phyloP scores from a whole-genome alignment of 2,329 filamentous ascomycete genomes.

The Penicillium sp. region DNA sequence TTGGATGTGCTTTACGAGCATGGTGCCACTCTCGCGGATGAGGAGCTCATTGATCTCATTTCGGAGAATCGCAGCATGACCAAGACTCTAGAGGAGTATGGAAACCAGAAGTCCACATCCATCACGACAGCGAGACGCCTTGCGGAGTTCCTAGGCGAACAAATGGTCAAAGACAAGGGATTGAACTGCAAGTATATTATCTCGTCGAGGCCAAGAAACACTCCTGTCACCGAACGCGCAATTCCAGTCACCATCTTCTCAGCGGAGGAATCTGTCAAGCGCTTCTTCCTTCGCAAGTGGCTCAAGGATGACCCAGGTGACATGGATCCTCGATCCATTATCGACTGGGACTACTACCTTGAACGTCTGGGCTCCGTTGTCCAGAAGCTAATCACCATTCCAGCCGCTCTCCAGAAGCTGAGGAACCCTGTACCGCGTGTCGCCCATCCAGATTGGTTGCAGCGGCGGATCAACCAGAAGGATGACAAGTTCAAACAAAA shows the following conservation, averaged over 20 bases:
- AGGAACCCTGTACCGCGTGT: conserved; percentile 91
- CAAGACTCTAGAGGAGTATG: conserved; percentile 95
- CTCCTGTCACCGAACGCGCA: conserved; percentile 89
- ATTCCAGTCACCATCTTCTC: conserved; percentile 97
- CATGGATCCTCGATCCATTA: conserved; percentile 80
- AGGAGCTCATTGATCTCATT: conserved; percentile 98
- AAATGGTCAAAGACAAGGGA: conserved; percentile 99
- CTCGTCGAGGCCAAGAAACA: conserved; percentile 74
- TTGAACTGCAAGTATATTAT: conserved; percentile 99
- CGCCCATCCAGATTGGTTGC: conserved; percentile 92
- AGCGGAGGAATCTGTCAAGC: conserved; percentile 79
- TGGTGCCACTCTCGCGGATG: conserved; percentile 83
- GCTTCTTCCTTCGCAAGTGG: conserved; percentile 90
- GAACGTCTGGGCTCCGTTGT: conserved; percentile 95
- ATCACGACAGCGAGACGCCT: conserved; percentile 95
- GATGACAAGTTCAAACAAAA: conserved; percentile 98
- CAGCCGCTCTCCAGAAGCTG: conserved; percentile 89
- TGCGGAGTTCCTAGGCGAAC: conserved; percentile 92
- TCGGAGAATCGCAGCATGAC: conserved; percentile 98
- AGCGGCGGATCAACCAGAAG: conserved; percentile 86
- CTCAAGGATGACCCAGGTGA: conserved; percentile 85
- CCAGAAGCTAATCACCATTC: conserved; percentile 98
- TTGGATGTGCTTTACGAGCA: conserved; percentile 88
- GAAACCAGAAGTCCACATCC: conserved; percentile 92
- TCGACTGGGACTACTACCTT: conserved; percentile 97